Conservation (phyloP, 495 filamentous ascomycete genomes). For the Penicillium chermesinum region DNA sequence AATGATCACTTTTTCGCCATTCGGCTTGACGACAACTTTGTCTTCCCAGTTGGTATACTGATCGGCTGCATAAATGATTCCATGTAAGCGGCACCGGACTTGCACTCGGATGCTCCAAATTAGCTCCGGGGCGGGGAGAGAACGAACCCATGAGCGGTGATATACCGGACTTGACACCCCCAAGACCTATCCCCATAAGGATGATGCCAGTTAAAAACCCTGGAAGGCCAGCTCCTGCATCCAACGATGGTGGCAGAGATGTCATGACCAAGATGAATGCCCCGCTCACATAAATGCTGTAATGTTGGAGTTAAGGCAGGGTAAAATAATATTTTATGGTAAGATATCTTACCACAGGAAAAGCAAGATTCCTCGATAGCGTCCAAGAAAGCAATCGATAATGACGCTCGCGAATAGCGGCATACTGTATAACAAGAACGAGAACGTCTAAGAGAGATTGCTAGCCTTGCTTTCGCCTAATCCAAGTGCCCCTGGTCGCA, state of each 20-base stretch:
- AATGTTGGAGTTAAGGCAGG: too few relatives aligned
- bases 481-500: slow-evolving; percentile 12
- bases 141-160: slow-evolving; percentile 10
- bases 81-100: not conserved
- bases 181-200: slow-evolving; percentile 16
- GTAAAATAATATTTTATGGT: not conserved
- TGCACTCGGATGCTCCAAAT: too few relatives aligned
- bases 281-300: slow-evolving; percentile 19
- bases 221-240: slow-evolving; percentile 20
- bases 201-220: slow-evolving; percentile 20
- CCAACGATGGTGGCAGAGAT: slow-evolving; percentile 22
- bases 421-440: slow-evolving; percentile 2
- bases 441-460: slow-evolving; percentile 7
- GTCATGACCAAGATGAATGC: slow-evolving; percentile 23
- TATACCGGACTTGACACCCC: slow-evolving; percentile 6
- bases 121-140: too few relatives aligned
- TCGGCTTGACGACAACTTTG: slow-evolving; percentile 38
- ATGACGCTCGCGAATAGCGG: slow-evolving; percentile 7
- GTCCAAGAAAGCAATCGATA: slow-evolving; percentile 9
- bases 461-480: slow-evolving; percentile 3
- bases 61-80: slow-evolving; percentile 39
- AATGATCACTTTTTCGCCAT: slow-evolving; percentile 52
- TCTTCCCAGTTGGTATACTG: slow-evolving; percentile 49
- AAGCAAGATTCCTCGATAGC: slow-evolving; percentile 3
- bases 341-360: not conserved